Evolutionary conservation across 768 basidiomycete species (phyloP).

Genomic region (Exsudoporus frostii): DNA sequence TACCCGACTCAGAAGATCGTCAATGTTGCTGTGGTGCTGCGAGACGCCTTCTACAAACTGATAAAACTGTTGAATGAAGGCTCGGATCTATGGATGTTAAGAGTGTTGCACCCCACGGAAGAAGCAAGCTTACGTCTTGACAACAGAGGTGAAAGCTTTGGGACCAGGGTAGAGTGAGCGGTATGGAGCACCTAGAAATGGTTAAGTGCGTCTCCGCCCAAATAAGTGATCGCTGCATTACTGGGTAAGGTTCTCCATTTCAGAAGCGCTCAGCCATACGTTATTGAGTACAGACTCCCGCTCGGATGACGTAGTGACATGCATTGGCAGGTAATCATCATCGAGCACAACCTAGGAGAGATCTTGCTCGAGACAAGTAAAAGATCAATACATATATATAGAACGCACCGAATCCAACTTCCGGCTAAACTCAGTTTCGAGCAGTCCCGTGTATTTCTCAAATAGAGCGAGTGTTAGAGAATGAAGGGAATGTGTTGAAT

Average conservation of each 20-base stretch:
- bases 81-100: conserved; percentile 57
- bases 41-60: conserved; percentile 94
- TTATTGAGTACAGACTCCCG: conserved; percentile 71
- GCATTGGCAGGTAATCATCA: conserved; percentile 91
- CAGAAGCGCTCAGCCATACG: conserved; percentile 76
- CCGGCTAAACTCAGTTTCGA: conserved; percentile 76
- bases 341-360: conserved; percentile 65
- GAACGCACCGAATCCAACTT: conserved; percentile 74
- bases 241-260: conserved; percentile 58
- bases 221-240: conserved; percentile 24
- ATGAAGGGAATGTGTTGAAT: conserved; percentile 79
- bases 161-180: conserved; percentile 87
- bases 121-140: conserved; percentile 57
- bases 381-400: not conserved
- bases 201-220: not conserved
- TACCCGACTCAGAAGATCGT: conserved; percentile 88
- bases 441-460: conserved; percentile 80
- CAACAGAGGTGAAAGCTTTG: conserved; percentile 94
- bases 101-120: not conserved
- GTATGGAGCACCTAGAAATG: conserved; percentile 52
- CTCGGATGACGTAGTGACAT: conserved; percentile 56
- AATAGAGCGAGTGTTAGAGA: conserved; percentile 84
- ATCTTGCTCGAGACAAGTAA: not conserved
- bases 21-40: conserved; percentile 87
- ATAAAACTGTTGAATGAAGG: conserved; percentile 93